Base-by-base conservation (phyloP, 768 basidiomycete genomes). In the Fomitopsis pulvina region DNA sequence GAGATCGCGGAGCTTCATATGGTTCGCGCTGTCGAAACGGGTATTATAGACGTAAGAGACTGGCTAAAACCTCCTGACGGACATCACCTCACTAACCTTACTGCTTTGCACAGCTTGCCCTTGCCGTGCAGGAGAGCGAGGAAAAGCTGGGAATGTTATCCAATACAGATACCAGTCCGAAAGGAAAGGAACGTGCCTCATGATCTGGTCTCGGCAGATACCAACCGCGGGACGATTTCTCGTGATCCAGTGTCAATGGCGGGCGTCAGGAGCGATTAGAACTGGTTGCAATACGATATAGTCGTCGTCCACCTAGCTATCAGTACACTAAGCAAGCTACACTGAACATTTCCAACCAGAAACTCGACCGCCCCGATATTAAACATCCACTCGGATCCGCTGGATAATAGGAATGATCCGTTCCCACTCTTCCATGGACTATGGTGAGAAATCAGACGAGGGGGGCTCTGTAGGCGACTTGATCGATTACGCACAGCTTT, bases 401-500 rank as follows among this genome's bases (percentile, higher is more conserved):
- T 94, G 90, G 62, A 95, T 84, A 58, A 92, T 73, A 58, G 92
- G 89, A 76, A 93, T 92, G 63, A 94, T 87, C 68, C 87, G 76
- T 48, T 97, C 93, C 93, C 92, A 97, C 66, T 97, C 93, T 58
- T 97, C 92, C 88, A 95, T 93, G 48, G 90, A 83, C 86, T 92
- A 56, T n/a, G 18, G 45, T 37, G 47, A 44, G 45, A 44, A 40
- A 24, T 41, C 46, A 24, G 25, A 48, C 42, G 45, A 37, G 14
- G 11, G 44, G 25, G n/a, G 27, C n/a, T 61, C 72, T 52, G 51
- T 16, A 22, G 22, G 16, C 6, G 14, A 28, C 12, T n/a, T 20
- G 30, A 3, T 43, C 4, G 20, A 38, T 11, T 5, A 28, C 62
- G 21, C 64, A 85, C 90, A 57, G 86, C 78, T 68, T 87, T 87